phyloP scores from a whole-genome alignment of 257 asterid genomes.

The Nicotiana obtusifolia region DNA sequence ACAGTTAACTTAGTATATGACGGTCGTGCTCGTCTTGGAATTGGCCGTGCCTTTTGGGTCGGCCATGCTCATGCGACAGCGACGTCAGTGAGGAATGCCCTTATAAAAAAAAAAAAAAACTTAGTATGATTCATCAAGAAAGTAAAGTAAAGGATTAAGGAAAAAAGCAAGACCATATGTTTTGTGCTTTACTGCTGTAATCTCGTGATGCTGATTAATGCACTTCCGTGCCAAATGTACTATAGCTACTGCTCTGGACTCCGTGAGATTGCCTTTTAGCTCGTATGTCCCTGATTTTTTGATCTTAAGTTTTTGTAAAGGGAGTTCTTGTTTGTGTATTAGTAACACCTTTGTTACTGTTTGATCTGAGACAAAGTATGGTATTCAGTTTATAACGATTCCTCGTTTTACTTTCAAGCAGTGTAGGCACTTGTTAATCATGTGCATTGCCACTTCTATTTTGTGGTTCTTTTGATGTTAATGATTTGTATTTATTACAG shows the following conservation, averaged over 20 bases:
- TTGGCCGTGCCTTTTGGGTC: too few species aligned
- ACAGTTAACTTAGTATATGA: not conserved
- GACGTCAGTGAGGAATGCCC: too few species aligned
- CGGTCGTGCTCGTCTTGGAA: too few species aligned
- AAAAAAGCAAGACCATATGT: not conserved
- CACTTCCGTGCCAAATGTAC: not conserved
- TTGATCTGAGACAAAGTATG: not conserved
- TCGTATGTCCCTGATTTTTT: not conserved
- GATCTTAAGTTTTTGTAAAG: not conserved
- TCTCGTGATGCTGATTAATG: not conserved
- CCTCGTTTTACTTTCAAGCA: not conserved
- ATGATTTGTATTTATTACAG: slow-evolving; percentile 27
- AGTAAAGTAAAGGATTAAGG: not conserved
- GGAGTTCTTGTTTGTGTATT: not conserved
- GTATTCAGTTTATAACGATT: not conserved
- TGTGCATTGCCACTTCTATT: not conserved
- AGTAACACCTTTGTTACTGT: not conserved
- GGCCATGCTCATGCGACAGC: too few species aligned
- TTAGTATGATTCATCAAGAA: not conserved
- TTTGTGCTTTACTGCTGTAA: not conserved
- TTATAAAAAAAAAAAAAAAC: too few species aligned
- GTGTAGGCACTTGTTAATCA: not conserved
- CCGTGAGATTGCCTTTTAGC: not conserved
- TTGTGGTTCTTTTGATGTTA: not conserved
- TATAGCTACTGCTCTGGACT: not conserved